Conservation (phyloP, 2,329 filamentous ascomycete species). For the Colletotrichum eremochloae region DNA sequence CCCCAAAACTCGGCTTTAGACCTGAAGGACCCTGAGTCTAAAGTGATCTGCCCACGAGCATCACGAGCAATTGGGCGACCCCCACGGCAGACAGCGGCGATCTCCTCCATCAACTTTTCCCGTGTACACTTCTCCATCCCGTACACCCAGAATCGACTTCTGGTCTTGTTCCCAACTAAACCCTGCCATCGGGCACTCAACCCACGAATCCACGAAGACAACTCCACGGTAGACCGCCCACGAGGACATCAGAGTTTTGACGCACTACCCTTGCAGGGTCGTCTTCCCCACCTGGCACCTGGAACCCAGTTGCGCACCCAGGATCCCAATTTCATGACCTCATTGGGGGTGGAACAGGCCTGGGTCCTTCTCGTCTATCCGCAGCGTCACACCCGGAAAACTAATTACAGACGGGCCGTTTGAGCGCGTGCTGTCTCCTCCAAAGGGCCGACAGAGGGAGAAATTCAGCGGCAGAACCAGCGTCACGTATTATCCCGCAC, state of each 20-base stretch:
- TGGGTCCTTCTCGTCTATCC: slow-evolving; percentile 37
- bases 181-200: slow-evolving; percentile 16
- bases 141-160: slow-evolving; percentile 24
- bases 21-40: slow-evolving; percentile 11
- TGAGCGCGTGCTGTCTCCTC: slow-evolving; percentile 39
- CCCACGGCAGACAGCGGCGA: slow-evolving; percentile 5
- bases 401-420: slow-evolving; percentile 43
- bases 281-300: slow-evolving; percentile 5
- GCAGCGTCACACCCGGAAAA: slow-evolving; percentile 41
- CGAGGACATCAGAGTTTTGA: slow-evolving; percentile 40
- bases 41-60: slow-evolving; percentile 17
- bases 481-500: slow-evolving; percentile 5
- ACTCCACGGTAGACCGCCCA: slow-evolving; percentile 2
- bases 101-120: background rate
- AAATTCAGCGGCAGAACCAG: slow-evolving; percentile 13
- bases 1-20: slow-evolving; percentile 3
- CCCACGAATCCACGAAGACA: slow-evolving; percentile 26
- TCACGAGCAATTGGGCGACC: slow-evolving; percentile 26
- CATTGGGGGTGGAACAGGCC: slow-evolving; percentile 34
- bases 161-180: slow-evolving; percentile 1
- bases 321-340: slow-evolving; percentile 41
- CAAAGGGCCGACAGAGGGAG: slow-evolving; percentile 39
- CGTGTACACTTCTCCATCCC: slow-evolving; percentile 7
- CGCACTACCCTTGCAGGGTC: slow-evolving; percentile 18
- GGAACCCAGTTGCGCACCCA: slow-evolving; percentile 3